Percentiles rank a stretch among this genome's conserved stretches.
Evolutionary conservation across 768 basidiomycete genomes (phyloP).

Genomic region (Russula olivacea): DNA sequence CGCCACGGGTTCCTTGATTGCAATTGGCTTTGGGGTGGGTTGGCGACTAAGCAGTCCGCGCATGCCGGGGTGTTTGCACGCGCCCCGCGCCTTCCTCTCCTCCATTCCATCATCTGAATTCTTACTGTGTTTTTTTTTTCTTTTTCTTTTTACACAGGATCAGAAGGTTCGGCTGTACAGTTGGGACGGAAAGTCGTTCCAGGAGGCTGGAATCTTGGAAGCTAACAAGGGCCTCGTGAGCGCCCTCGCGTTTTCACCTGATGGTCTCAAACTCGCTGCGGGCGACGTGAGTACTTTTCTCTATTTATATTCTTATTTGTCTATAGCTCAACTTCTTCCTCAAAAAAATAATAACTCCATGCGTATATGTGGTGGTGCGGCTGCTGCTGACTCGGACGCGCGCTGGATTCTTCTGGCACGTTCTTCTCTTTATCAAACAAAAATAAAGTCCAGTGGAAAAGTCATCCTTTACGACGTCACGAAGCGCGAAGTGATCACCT

Average conservation of each 20-base stretch:
- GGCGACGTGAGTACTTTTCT: conserved; percentile 68
- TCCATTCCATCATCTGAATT: background rate
- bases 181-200: conserved; percentile 63
- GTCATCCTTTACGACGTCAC: conserved; percentile 70
- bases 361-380: background rate
- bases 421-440: background rate
- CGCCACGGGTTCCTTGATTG: conserved; percentile 47
- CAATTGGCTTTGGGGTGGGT: conserved; percentile 70
- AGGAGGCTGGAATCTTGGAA: conserved; percentile 51
- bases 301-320: background rate
- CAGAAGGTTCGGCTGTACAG: conserved; percentile 66
- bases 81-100: background rate
- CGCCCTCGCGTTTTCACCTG: conserved; percentile 71
- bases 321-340: background rate
- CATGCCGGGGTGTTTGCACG: conserved; percentile 13
- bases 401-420: background rate
- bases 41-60: conserved; percentile 17
- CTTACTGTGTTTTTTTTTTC: background rate
- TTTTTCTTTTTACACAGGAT: conserved; percentile 42
- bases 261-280: conserved; percentile 67
- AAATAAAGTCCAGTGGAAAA: conserved; percentile 65
- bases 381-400: background rate
- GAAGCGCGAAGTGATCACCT: conserved; percentile 63
- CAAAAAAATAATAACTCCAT: background rate
- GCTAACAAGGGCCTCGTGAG: conserved; percentile 67